Conservation (phyloP, 345 rosid genomes). For the Syzygium jambos region DNA sequence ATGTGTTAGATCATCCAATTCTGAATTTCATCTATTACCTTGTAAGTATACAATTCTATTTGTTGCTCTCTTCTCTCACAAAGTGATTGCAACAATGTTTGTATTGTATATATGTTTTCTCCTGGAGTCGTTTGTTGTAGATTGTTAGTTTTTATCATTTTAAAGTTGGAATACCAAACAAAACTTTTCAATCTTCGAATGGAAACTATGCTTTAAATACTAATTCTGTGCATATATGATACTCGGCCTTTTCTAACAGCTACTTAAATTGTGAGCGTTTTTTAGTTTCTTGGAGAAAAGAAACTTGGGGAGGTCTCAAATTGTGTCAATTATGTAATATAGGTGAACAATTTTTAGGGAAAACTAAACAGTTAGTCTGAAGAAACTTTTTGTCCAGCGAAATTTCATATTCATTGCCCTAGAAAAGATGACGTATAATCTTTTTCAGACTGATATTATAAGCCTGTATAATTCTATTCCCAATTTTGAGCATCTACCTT, state of each 20-base stretch:
- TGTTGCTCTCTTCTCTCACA: neutral
- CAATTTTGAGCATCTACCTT: neutral
- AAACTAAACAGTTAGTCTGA: neutral
- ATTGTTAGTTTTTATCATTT: neutral
- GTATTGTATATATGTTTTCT: neutral
- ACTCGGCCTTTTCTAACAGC: neutral
- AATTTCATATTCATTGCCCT: neutral
- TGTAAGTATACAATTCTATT: conserved; percentile 28
- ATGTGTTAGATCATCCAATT: conserved; percentile 77
- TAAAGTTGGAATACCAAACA: neutral
- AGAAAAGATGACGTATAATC: neutral
- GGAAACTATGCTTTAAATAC: neutral
- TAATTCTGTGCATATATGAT: neutral
- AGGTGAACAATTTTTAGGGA: neutral
- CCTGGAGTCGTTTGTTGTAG: neutral
- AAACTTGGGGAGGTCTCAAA: neutral
- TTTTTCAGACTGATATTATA: neutral
- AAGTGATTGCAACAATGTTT: neutral
- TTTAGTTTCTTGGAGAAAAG: neutral
- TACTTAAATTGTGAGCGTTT: neutral
- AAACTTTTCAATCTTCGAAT: neutral
- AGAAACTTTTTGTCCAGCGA: neutral
- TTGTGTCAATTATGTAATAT: neutral
- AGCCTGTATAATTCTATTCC: neutral
- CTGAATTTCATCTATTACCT: conserved; percentile 76